Percentiles rank a stretch among this genome's conserved stretches.
Conservation (phyloP, 2,329 filamentous ascomycete genomes). For the Cytospora piceae region DNA sequence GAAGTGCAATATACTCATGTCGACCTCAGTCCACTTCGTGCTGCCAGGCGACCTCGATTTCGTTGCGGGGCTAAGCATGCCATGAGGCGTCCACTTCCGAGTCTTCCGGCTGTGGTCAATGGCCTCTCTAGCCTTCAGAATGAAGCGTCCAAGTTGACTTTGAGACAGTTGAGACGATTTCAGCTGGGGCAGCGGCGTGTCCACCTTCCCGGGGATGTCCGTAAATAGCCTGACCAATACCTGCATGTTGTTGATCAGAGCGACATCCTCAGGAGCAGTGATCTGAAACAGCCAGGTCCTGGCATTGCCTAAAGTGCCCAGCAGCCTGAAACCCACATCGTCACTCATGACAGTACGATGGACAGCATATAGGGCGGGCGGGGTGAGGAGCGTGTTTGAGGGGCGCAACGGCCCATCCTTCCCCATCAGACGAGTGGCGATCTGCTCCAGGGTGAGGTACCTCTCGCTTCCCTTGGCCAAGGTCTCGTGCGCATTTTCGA, state of each 20-base stretch:
- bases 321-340: constrained; percentile 62
- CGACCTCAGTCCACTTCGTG: constrained; percentile 50
- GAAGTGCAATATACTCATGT: constrained; percentile 65
- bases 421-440: constrained; percentile 49
- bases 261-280: constrained; percentile 57
- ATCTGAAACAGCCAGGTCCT: constrained; percentile 65
- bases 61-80: constrained; percentile 49
- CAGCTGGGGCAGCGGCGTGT: constrained; percentile 33
- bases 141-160: constrained; percentile 48
- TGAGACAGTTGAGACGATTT: constrained; percentile 29
- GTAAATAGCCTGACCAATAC: constrained; percentile 58
- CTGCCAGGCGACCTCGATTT: constrained; percentile 24
- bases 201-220: constrained; percentile 40
- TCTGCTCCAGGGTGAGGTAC: constrained; percentile 56
- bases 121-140: constrained; percentile 51
- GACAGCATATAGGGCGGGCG: constrained; percentile 67
- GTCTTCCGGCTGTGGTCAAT: constrained; percentile 56
- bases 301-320: constrained; percentile 54
- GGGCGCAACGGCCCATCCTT: constrained; percentile 33
- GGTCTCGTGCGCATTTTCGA: constrained; percentile 51
- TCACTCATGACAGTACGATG: constrained; percentile 65
- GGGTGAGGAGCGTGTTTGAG: constrained; percentile 45
- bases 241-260: constrained; percentile 54
- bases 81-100: constrained; percentile 54
- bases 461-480: constrained; percentile 46